Conservation (phyloP, 2,329 filamentous ascomycete species). For the Pseudogymnoascus sp. region DNA sequence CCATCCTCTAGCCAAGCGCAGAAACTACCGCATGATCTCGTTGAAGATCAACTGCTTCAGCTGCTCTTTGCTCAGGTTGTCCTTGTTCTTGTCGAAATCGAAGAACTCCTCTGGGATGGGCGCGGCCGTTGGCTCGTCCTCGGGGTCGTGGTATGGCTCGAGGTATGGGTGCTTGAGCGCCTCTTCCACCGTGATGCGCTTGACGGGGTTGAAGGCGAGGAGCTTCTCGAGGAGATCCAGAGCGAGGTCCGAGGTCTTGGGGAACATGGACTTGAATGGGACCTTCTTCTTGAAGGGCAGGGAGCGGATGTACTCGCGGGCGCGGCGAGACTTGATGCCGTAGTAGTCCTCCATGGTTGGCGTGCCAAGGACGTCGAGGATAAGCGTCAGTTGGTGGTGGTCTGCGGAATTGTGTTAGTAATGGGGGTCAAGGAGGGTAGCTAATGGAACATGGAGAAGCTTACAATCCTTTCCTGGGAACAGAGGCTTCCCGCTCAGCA, state of each 20-base stretch:
- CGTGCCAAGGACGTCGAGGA: constrained; percentile 92
- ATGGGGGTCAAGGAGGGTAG: constrained; percentile 9
- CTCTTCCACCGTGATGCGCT: constrained; percentile 97
- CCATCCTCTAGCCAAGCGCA: not conserved
- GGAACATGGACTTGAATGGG: constrained; percentile 92
- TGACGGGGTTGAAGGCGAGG: constrained; percentile 94
- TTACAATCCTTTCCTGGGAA: constrained; percentile 98
- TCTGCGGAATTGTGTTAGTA: constrained; percentile 44
- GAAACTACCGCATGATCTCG: constrained; percentile 60
- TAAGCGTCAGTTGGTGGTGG: constrained; percentile 94
- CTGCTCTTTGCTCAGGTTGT: constrained; percentile 95
- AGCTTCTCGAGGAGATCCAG: constrained; percentile 92
- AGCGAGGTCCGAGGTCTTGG: constrained; percentile 96
- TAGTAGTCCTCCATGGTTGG: constrained; percentile 99
- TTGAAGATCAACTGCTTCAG: constrained; percentile 95
- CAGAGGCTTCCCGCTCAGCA: constrained; percentile 95
- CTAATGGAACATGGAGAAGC: constrained; percentile 29
- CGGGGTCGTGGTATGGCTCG: constrained; percentile 96
- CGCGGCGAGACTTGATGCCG: constrained; percentile 96
- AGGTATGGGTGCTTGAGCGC: constrained; percentile 96
- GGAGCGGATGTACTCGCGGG: constrained; percentile 95
- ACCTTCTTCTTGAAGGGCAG: constrained; percentile 99
- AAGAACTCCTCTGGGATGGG: constrained; percentile 99
- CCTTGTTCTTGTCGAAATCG: constrained; percentile 99
- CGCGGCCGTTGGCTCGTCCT: constrained; percentile 93